Evolutionary conservation across 2,329 filamentous ascomycete genomes (phyloP), one percentile per base, ranked within the genome.

Genomic region (Cladorrhinum sp.): DNA sequence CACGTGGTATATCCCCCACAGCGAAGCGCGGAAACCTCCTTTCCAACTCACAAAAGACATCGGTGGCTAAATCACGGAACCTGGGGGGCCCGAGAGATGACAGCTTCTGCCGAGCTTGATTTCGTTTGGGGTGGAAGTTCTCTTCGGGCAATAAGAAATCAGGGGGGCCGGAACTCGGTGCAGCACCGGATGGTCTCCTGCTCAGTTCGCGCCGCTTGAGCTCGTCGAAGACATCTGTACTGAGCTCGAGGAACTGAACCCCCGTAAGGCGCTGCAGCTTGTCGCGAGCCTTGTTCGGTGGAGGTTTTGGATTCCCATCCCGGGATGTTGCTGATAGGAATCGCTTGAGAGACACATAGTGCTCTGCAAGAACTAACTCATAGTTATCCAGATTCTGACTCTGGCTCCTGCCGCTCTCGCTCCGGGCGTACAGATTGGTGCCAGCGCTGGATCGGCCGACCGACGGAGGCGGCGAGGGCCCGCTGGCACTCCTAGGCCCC

Each of bases 141-240:
- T 88, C 84, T 73, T 93, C 92, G n/a, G 95, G 91, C 23, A 91
- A 78, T 5, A 99, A 83, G 71, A 87, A 96, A 12, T 85, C 78
- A 1, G 92, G 91, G n/a, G 83, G 81, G 2, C 76, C 77, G 51
- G 72, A 74, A 64, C 77, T 80, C 52, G 80, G 79, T 20, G 77
- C 76, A 23, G 79, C 79, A 66, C 81, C 83, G 22, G 82, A 78
- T 16, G 81, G 78, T 58, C 78, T 78, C 63, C 85, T 77, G 57
- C 82, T 82, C 66, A 90, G 85, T 75, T 98, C 93, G 65, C 95
- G 86, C 62, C 95, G 88, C 67, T 96, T 82, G 66, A 98, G 81
- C 77, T 99, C 95, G 75, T 99, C 95, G 76, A 90, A 98, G 45
- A 99, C 93, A 77, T 99, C 95, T 60, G 93, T 98, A 76, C 93